Percentiles rank a stretch among this genome's conserved stretches.
phyloP scores from a whole-genome alignment of 1,284 basidiomycete genomes.

The Cryptococcus depauperatus region DNA sequence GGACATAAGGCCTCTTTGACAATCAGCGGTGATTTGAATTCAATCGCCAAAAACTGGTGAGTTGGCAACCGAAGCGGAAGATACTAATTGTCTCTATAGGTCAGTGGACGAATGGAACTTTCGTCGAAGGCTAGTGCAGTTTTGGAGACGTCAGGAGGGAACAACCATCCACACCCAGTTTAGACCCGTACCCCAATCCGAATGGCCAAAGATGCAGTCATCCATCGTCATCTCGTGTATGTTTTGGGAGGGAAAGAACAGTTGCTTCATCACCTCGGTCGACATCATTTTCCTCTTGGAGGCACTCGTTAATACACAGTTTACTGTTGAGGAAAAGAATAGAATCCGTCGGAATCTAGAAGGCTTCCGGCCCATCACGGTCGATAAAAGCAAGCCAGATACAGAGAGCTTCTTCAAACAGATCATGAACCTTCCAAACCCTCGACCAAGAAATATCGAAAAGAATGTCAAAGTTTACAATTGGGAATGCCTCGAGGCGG shows the following conservation, averaged over 20 bases:
- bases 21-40: constrained; percentile 47
- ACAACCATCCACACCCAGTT: constrained; percentile 49
- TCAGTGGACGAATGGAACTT: constrained; percentile 48
- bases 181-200: constrained; percentile 45
- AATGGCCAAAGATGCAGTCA: constrained; percentile 44
- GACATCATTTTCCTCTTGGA: constrained; percentile 91
- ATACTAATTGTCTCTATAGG: constrained; percentile 19
- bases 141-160: constrained; percentile 50
- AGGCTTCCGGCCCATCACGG: constrained; percentile 80
- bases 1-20: constrained; percentile 38
- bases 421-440: constrained; percentile 91
- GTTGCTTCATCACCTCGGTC: constrained; percentile 85
- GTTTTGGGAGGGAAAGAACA: constrained; percentile 66
- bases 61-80: constrained; percentile 7
- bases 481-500: constrained; percentile 73
- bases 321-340: constrained; percentile 94
- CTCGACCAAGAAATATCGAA: constrained; percentile 92
- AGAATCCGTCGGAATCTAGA: constrained; percentile 89
- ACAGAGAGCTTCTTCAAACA: constrained; percentile 80
- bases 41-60: constrained; percentile 51
- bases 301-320: constrained; percentile 70
- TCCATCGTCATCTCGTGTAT: constrained; percentile 69
- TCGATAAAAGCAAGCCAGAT: constrained; percentile 74
- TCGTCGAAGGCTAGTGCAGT: constrained; percentile 50
- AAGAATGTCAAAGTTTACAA: constrained; percentile 96